Percentiles rank a stretch among this genome's conserved stretches.
These are phyloP conservation scores for Mycena leptocephala DNA, from an alignment of 768 basidiomycete species.

Conservation along the genomic window DNA sequence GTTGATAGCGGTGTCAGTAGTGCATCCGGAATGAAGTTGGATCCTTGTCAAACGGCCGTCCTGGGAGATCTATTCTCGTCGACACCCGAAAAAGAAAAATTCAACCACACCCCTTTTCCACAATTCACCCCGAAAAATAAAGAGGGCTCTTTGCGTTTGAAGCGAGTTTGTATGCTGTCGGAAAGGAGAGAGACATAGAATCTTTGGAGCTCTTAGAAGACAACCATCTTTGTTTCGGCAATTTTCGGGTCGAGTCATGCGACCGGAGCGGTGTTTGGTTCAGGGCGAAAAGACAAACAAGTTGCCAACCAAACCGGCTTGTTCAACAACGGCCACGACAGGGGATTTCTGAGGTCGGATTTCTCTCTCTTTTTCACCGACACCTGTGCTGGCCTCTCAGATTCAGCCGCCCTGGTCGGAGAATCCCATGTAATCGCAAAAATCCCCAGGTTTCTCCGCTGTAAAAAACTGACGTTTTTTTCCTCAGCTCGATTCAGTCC, in stretches of 20 bases:
- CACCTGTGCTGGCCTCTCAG: constrained; percentile 23
- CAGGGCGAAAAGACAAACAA: not conserved
- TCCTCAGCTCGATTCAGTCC: constrained; percentile 13
- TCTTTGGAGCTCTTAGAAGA: not conserved
- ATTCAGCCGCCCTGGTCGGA: not conserved
- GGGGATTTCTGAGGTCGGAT: constrained; percentile 22
- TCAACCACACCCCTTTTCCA: not conserved
- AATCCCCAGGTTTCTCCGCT: not conserved
- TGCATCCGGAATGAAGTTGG: not conserved
- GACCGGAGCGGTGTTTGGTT: constrained; percentile 18
- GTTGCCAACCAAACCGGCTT: constrained; percentile 27
- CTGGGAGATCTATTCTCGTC: not conserved
- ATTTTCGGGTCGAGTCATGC: constrained; percentile 12
- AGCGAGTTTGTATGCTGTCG: not conserved
- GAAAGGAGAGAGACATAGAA: not conserved
- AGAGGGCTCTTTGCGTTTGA: not conserved
- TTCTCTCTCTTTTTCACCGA: constrained; percentile 9
- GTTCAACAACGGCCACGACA: constrained; percentile 30
- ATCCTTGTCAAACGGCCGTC: constrained; percentile 9
- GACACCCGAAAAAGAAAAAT: not conserved
- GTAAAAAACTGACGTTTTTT: constrained; percentile 28
- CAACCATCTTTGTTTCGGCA: constrained; percentile 20
- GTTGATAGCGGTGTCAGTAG: constrained; percentile 2
- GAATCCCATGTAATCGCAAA: not conserved
- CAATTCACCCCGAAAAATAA: not conserved